Evolutionary conservation across 352 stramenopile genomes (phyloP), one percentile per base, ranked within the genome.

Genomic region (Pythium chondricola): DNA sequence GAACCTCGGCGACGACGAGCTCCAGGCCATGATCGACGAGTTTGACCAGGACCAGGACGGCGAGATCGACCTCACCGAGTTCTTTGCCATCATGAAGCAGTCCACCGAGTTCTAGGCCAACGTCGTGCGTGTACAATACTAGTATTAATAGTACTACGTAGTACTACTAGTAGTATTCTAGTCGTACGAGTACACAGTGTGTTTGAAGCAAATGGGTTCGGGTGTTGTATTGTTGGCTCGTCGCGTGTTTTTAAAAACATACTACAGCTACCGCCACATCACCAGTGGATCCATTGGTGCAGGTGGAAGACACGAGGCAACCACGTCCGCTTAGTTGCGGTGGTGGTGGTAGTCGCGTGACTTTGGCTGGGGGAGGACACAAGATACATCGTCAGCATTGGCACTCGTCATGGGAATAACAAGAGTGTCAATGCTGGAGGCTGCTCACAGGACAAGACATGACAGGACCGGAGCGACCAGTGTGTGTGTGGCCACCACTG

Each of bases 1-100:
- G 58, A 92, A 89, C 52, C 71, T 97, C 8, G 74, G 66, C n/a
- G 90, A 97, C 48, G 83, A 96, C 43, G 91, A 97, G 64, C 61
- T 93, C 3, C 58, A 96, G 69, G 89, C 87, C 4, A 97, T 98
- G 92, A 97, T 97, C 49, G 89, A 97, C 43, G 89, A 97, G 68
- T 98, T 98, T 42, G 90, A 97, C 51, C 71, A 93, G 40, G 92
- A 97, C 56, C 80, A 96, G 50, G 89, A 98, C 59, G 91, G 89
- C 37, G 80, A 90, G 54, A 97, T 98, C 53, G 82, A 77, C 48
- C 60, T 82, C 37, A 74, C 93, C 40, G 91, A 97, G 62, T 98
- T 97, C 56, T 85, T 91, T 39, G 63, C 74, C 42, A 91, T 90
- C 50, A 93, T 93, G 80, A 93, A 90, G 56, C 75, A 92, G 49